Evolutionary conservation across 129 eudicot species (phyloP).

Genomic region (Flaveria ramosissima): DNA sequence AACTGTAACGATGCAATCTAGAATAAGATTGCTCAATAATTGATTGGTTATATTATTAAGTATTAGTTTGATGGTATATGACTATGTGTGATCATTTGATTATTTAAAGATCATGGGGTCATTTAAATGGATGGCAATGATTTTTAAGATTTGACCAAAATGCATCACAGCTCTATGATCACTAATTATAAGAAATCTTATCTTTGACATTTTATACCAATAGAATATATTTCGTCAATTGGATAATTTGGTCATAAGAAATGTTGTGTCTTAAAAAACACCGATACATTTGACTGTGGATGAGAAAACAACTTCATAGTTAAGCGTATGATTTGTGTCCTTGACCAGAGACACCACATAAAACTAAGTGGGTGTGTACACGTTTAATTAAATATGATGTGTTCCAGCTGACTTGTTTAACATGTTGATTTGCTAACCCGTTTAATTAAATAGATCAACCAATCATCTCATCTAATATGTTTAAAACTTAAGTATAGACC

Average conservation of each 20-base stretch:
- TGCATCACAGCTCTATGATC: neutral
- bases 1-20: constrained; percentile 11
- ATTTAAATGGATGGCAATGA: constrained; percentile 2
- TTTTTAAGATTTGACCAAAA: neutral
- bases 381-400: neutral
- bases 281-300: too few species aligned
- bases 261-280: too few species aligned
- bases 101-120: neutral
- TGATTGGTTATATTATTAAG: neutral
- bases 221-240: too few species aligned
- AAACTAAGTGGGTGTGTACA: neutral
- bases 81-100: constrained; percentile 6
- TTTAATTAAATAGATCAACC: neutral
- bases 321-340: too few species aligned
- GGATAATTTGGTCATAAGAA: too few species aligned
- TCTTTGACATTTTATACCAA: neutral
- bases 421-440: neutral
- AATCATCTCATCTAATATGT: neutral
- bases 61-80: constrained; percentile 2
- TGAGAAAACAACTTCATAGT: too few species aligned
- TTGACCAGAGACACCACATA: neutral
- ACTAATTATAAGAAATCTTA: neutral
- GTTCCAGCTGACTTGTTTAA: neutral
- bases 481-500: neutral
- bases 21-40: neutral